A percentile compares a stretch with the other conserved stretches of the same genome.
Evolutionary conservation across 805 yeast genomes (phyloP).

Genomic region (Cyberlindnera amylophila): DNA sequence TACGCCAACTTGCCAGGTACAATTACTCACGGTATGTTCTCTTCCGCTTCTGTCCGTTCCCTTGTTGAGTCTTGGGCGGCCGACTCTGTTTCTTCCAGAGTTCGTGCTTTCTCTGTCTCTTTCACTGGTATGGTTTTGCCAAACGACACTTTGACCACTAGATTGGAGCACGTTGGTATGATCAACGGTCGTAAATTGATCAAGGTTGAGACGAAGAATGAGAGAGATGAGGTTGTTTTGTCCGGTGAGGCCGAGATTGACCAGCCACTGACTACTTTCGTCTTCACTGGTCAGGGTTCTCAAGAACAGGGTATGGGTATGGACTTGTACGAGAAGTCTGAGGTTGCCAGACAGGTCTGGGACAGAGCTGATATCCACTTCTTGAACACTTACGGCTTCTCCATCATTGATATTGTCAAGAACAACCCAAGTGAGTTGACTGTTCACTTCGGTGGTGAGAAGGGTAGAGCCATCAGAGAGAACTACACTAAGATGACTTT

Average conservation of each 20-base stretch:
- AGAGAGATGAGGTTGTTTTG: constrained; percentile 77
- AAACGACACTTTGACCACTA: constrained; percentile 81
- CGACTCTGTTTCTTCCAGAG: constrained; percentile 91
- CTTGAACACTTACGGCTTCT: constrained; percentile 91
- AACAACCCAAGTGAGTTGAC: constrained; percentile 95
- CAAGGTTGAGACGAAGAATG: constrained; percentile 84
- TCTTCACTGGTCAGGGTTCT: constrained; percentile 99
- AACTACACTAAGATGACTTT: constrained; percentile 97
- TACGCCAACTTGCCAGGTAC: constrained; percentile 96
- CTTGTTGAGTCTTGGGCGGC: constrained; percentile 99
- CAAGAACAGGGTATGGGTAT: constrained; percentile 99
- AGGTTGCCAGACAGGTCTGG: constrained; percentile 94
- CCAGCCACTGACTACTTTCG: constrained; percentile 94
- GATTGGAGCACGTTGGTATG: constrained; percentile 96
- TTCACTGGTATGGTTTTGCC: constrained; percentile 98
- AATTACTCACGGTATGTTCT: constrained; percentile 98
- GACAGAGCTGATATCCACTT: constrained; percentile 96
- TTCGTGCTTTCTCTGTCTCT: constrained; percentile 85
- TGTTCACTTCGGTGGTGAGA: constrained; percentile 96
- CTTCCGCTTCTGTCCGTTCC: constrained; percentile 92
- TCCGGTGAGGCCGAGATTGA: constrained; percentile 98
- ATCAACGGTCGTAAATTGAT: constrained; percentile 97
- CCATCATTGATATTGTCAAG: constrained; percentile 90
- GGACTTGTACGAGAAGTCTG: constrained; percentile 90
- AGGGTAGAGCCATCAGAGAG: constrained; percentile 91